Conservation (phyloP, 2,329 filamentous ascomycete genomes). For the Nemania sp. region DNA sequence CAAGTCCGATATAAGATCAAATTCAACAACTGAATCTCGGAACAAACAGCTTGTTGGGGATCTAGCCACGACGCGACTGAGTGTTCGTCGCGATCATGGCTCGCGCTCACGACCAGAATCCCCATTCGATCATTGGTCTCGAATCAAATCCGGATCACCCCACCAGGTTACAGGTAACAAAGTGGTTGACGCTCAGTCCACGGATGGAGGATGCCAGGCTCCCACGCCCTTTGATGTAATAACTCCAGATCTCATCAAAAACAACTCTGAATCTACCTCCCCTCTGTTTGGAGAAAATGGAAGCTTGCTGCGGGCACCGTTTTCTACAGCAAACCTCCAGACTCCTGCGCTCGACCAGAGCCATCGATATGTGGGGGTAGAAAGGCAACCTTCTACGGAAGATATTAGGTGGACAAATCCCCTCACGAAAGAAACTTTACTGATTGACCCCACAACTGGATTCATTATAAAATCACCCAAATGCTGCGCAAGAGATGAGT, state of each 20-base stretch:
- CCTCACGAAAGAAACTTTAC: conserved; percentile 53
- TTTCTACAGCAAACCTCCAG: conserved; percentile 15
- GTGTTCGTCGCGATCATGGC: conserved; percentile 47
- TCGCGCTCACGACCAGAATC: conserved; percentile 39
- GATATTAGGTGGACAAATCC: conserved; percentile 65
- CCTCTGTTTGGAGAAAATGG: conserved; percentile 35
- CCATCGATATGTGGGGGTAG: background rate
- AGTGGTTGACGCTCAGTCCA: conserved; percentile 9
- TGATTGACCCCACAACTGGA: conserved; percentile 62
- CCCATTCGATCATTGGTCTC: conserved; percentile 45
- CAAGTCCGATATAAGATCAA: conserved; percentile 21
- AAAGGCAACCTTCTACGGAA: conserved; percentile 29
- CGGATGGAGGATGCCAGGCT: background rate
- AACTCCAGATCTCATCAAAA: background rate
- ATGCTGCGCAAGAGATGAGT: conserved; percentile 40
- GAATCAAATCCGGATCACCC: conserved; percentile 43
- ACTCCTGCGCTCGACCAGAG: conserved; percentile 1
- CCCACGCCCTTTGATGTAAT: background rate
- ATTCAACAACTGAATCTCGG: background rate
- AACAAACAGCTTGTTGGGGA: conserved; percentile 30
- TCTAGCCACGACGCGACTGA: conserved; percentile 38
- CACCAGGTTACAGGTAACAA: conserved; percentile 21
- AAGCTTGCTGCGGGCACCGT: conserved; percentile 33
- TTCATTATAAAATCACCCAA: conserved; percentile 41
- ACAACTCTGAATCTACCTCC: conserved; percentile 7